phyloP scores from a whole-genome alignment of 805 yeast genomes.

The Monosporozyma aquatica region DNA sequence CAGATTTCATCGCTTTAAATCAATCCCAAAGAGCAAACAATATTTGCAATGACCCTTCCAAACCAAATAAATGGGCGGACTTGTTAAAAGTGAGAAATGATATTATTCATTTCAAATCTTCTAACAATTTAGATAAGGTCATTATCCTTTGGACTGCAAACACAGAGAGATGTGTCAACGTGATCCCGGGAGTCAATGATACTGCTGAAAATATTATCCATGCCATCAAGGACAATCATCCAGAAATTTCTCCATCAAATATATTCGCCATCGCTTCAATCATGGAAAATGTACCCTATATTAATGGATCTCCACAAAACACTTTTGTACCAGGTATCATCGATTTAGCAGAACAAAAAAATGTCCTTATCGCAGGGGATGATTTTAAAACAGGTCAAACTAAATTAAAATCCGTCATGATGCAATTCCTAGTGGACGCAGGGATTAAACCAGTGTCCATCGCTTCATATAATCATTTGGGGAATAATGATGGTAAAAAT shows the following conservation, averaged over 20 bases:
- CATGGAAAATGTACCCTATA: conserved; percentile 79
- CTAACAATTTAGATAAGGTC: conserved; percentile 73
- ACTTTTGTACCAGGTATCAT: conserved; percentile 94
- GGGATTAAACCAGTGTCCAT: conserved; percentile 92
- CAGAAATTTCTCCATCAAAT: conserved; percentile 87
- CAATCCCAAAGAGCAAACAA: conserved; percentile 90
- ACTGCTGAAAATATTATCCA: conserved; percentile 70
- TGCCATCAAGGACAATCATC: conserved; percentile 69
- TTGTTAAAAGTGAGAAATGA: conserved; percentile 80
- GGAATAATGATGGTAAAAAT: conserved; percentile 93
- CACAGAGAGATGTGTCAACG: conserved; percentile 84
- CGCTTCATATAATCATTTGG: conserved; percentile 93
- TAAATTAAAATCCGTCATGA: conserved; percentile 89
- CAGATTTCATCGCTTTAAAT: conserved; percentile 93
- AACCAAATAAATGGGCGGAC: conserved; percentile 71
- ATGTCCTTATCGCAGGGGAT: conserved; percentile 86
- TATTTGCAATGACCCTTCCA: conserved; percentile 41
- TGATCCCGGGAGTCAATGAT: conserved; percentile 75
- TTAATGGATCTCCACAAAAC: conserved; percentile 95
- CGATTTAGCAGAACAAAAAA: conserved; percentile 72
- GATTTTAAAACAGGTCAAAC: conserved; percentile 97
- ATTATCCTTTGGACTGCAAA: conserved; percentile 95
- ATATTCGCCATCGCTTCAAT: conserved; percentile 89
- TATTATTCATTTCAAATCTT: conserved; percentile 64
- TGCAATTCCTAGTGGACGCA: conserved; percentile 93